Percentiles rank a stretch among this genome's conserved stretches.
Evolutionary conservation across 208 protist species (phyloP).

Genomic region (Leishmania mexicana): DNA sequence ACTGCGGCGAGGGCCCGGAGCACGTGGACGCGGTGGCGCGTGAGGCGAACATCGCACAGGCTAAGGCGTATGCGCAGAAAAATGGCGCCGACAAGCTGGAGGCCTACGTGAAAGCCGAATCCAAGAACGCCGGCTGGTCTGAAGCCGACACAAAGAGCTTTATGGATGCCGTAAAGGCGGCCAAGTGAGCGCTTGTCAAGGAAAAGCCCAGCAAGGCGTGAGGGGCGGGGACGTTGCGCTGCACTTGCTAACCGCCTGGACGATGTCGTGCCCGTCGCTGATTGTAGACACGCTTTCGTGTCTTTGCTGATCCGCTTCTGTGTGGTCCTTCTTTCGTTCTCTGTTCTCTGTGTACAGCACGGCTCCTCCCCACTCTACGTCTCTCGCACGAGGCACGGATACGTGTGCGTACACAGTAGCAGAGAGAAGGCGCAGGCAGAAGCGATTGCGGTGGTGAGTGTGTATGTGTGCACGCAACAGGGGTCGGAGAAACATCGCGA

Average conservation of each 20-base stretch:
- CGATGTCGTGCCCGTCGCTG: not conserved
- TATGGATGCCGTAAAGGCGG: conserved; percentile 79
- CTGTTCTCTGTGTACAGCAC: not conserved
- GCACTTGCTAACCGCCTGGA: not conserved
- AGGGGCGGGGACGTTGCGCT: not conserved
- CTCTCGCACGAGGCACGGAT: not conserved
- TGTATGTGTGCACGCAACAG: not conserved
- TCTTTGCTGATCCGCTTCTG: not conserved
- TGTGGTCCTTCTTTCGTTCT: not conserved
- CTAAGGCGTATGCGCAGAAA: conserved; percentile 59
- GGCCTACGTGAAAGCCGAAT: conserved; percentile 73
- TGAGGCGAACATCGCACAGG: conserved; percentile 78
- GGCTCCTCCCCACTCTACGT: not conserved
- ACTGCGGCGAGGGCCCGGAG: conserved; percentile 72
- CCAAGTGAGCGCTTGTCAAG: conserved; percentile 43
- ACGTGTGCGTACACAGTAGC: not conserved
- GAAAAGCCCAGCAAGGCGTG: not conserved
- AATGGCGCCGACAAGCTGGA: conserved; percentile 80
- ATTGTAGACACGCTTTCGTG: not conserved
- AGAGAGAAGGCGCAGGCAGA: not conserved
- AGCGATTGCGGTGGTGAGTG: too few relatives aligned
- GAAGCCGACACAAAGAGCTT: conserved; percentile 77
- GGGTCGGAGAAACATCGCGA: too few relatives aligned
- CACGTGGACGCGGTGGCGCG: conserved; percentile 72
- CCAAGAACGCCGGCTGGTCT: conserved; percentile 88